Evolutionary conservation across 1,139 yeast species (phyloP).

Genomic region (Nakaseomyces nivariensis): DNA sequence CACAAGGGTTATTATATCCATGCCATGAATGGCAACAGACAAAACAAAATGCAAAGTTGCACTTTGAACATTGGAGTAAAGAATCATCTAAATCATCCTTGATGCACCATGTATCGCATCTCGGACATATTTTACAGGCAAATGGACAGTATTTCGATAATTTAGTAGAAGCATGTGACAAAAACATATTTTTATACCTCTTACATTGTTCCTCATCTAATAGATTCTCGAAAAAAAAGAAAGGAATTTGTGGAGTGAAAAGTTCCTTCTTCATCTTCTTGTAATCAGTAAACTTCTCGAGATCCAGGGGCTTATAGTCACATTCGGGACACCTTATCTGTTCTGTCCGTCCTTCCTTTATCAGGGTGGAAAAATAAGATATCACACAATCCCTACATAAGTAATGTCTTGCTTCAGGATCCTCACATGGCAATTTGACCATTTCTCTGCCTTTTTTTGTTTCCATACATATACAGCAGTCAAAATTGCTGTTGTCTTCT

Average conservation of each 20-base stretch:
- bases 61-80: constrained; percentile 44
- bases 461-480: constrained; percentile 53
- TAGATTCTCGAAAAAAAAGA: constrained; percentile 29
- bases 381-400: constrained; percentile 45
- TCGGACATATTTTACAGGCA: constrained; percentile 46
- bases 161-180: constrained; percentile 36
- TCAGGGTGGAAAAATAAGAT: constrained; percentile 39
- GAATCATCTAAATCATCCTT: constrained; percentile 42
- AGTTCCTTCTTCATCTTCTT: constrained; percentile 29
- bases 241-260: constrained; percentile 35
- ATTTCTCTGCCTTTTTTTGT: constrained; percentile 40
- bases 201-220: constrained; percentile 29
- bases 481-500: constrained; percentile 36
- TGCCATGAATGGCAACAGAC: constrained; percentile 60
- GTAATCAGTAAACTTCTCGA: constrained; percentile 20
- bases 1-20: constrained; percentile 44
- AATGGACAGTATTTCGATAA: constrained; percentile 40
- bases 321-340: constrained; percentile 54
- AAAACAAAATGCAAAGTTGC: constrained; percentile 51
- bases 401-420: constrained; percentile 31
- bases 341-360: constrained; percentile 43
- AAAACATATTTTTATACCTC: constrained; percentile 35
- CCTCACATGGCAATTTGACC: constrained; percentile 32
- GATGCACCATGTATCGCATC: constrained; percentile 40
- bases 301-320: constrained; percentile 30